Conservation (phyloP, 1,284 basidiomycete species). For the Ustilago bromivora region DNA sequence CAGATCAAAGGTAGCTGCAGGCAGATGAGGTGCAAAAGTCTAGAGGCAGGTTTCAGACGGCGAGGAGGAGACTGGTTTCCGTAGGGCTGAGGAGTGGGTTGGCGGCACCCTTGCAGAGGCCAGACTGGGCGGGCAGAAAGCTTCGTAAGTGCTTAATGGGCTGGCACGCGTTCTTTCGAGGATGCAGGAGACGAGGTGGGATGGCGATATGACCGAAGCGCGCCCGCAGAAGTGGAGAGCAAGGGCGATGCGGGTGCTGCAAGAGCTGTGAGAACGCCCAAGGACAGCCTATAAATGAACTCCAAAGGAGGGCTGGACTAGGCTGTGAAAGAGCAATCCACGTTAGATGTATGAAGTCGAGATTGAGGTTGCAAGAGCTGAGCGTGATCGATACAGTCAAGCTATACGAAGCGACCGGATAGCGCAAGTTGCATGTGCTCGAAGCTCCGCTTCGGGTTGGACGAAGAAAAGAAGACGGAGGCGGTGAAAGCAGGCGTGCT, state of each 20-base stretch:
- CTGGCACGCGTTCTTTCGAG: neutral
- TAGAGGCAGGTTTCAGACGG: neutral
- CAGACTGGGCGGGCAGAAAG: neutral
- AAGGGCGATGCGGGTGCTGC: neutral
- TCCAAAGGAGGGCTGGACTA: neutral
- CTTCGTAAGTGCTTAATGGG: neutral
- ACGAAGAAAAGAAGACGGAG: neutral
- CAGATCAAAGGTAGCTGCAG: slow-evolving; percentile 5
- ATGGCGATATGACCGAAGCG: neutral
- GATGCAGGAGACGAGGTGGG: neutral
- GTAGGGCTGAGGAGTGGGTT: slow-evolving; percentile 4
- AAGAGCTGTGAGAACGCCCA: neutral
- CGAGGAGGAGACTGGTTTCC: neutral
- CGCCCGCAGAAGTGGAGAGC: neutral
- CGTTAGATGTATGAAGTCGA: neutral
- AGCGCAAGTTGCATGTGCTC: too few relatives aligned
- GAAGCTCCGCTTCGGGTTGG: too few relatives aligned
- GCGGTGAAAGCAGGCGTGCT: neutral
- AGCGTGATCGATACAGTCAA: neutral
- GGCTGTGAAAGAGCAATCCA: neutral
- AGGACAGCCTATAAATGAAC: neutral
- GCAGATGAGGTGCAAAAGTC: neutral
- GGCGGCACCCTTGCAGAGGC: neutral
- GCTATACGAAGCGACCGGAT: neutral
- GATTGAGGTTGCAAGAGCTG: neutral